Evolutionary conservation across 2,329 filamentous ascomycete species (phyloP).

Genomic region (Colletotrichum musae): DNA sequence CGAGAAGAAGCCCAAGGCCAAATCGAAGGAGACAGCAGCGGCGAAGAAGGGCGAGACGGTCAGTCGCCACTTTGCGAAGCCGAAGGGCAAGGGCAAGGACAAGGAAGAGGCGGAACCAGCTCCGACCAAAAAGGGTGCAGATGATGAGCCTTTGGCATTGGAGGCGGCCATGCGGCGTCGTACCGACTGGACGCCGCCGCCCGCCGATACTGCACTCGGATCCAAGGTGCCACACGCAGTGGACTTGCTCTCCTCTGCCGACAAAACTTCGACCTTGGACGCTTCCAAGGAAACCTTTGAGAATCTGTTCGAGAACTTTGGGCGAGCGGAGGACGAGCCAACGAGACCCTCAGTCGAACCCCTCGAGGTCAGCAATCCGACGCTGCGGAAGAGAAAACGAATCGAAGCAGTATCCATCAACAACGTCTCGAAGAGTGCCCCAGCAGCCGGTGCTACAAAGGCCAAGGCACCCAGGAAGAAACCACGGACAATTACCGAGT

Average conservation of each 20-base stretch:
- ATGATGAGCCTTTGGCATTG: constrained; percentile 54
- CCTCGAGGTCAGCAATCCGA: constrained; percentile 47
- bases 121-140: constrained; percentile 11
- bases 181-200: constrained; percentile 78
- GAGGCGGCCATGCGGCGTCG: constrained; percentile 70
- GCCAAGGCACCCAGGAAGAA: constrained; percentile 76
- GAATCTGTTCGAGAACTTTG: constrained; percentile 60
- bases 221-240: constrained; percentile 51
- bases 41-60: constrained; percentile 49
- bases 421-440: constrained; percentile 45
- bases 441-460: constrained; percentile 53
- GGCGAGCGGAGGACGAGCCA: constrained; percentile 48
- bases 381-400: constrained; percentile 69
- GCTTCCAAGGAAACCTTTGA: constrained; percentile 56
- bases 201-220: constrained; percentile 52
- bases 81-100: constrained; percentile 42
- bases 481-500: constrained; percentile 81
- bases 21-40: constrained; percentile 45
- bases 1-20: constrained; percentile 27
- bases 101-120: constrained; percentile 29
- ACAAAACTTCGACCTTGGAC: constrained; percentile 34
- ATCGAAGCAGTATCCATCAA: constrained; percentile 64
- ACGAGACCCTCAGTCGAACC: constrained; percentile 34
- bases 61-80: constrained; percentile 52
- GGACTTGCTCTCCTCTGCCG: constrained; percentile 50